These are phyloP conservation scores for Uncinocarpus reesii DNA, from an alignment of 2,329 filamentous ascomycete genomes.

Conservation along the genomic window DNA sequence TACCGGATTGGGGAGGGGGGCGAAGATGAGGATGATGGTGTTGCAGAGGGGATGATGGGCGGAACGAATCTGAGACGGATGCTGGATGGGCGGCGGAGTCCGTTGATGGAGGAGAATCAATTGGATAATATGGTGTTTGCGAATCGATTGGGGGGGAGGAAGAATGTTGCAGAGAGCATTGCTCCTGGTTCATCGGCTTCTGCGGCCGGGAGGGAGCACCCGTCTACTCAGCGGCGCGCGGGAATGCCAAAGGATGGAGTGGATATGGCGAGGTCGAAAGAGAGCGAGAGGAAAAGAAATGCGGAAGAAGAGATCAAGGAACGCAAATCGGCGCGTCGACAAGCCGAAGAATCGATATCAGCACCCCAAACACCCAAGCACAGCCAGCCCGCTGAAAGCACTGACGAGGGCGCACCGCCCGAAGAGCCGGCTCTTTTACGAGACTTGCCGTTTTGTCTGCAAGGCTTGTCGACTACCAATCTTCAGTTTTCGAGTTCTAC, in stretches of 20 bases:
- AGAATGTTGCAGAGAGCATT: slow-evolving; percentile 20
- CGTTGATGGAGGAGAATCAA: slow-evolving; percentile 32
- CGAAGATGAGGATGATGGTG: slow-evolving; percentile 32
- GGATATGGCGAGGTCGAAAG: slow-evolving; percentile 8
- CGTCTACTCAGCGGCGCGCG: slow-evolving; percentile 8
- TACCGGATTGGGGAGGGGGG: slow-evolving; percentile 64
- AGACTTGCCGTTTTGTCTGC: slow-evolving; percentile 84
- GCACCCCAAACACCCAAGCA: slow-evolving; percentile 16
- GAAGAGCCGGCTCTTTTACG: slow-evolving; percentile 58
- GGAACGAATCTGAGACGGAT: background rate
- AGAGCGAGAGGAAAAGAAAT: slow-evolving; percentile 18
- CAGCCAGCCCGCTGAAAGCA: slow-evolving; percentile 7
- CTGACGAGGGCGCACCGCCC: slow-evolving; percentile 12
- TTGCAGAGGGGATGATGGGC: slow-evolving; percentile 2
- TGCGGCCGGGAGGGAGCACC: slow-evolving; percentile 25
- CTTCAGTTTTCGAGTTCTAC: slow-evolving; percentile 62
- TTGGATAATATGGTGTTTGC: slow-evolving; percentile 30
- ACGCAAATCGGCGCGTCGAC: slow-evolving; percentile 12
- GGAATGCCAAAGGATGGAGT: slow-evolving; percentile 3
- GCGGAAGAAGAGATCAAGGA: slow-evolving; percentile 18
- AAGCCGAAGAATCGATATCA: slow-evolving; percentile 8
- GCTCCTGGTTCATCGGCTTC: slow-evolving; percentile 36
- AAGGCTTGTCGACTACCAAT: slow-evolving; percentile 80
- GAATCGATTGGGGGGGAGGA: slow-evolving; percentile 20
- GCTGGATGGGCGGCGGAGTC: slow-evolving; percentile 24